Evolutionary conservation across 768 basidiomycete genomes (phyloP).

Genomic region (Kwoniella mangroviensis): DNA sequence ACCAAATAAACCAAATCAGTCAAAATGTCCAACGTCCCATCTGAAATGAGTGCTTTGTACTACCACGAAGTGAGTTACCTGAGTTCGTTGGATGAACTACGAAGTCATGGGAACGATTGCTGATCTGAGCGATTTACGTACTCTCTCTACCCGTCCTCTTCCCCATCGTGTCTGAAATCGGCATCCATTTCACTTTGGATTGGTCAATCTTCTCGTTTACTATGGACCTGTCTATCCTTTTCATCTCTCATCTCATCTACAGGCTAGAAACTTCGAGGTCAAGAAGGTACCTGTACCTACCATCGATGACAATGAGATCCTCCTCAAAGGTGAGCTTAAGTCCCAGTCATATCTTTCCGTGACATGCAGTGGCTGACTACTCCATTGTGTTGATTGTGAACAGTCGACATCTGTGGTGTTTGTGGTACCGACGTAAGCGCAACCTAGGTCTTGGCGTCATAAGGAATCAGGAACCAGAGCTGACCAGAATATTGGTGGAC

Average conservation of each 20-base stretch:
- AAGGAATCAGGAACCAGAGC: neutral
- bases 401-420: conserved; percentile 61
- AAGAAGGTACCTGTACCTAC: conserved; percentile 71
- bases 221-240: too few species aligned
- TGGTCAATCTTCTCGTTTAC: too few species aligned
- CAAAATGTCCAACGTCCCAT: conserved; percentile 37
- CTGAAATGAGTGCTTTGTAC: conserved; percentile 72
- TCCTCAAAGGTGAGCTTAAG: conserved; percentile 68
- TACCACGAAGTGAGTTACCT: conserved; percentile 65
- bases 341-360: too few species aligned
- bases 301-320: conserved; percentile 70
- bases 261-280: conserved; percentile 72
- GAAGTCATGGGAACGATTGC: conserved; percentile 29
- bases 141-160: conserved; percentile 3
- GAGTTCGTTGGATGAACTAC: neutral
- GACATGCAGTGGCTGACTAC: neutral
- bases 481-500: neutral
- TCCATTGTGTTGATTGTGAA: conserved; percentile 15
- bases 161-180: neutral
- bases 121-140: conserved; percentile 10
- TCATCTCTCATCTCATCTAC: conserved; percentile 7
- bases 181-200: too few species aligned
- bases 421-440: conserved; percentile 64
- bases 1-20: conserved; percentile 11
- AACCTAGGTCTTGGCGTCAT: neutral